A percentile compares a stretch with the other conserved stretches of the same genome.
Conservation (phyloP, 2,329 filamentous ascomycete genomes). For the Myriosclerotinia curreyana region DNA sequence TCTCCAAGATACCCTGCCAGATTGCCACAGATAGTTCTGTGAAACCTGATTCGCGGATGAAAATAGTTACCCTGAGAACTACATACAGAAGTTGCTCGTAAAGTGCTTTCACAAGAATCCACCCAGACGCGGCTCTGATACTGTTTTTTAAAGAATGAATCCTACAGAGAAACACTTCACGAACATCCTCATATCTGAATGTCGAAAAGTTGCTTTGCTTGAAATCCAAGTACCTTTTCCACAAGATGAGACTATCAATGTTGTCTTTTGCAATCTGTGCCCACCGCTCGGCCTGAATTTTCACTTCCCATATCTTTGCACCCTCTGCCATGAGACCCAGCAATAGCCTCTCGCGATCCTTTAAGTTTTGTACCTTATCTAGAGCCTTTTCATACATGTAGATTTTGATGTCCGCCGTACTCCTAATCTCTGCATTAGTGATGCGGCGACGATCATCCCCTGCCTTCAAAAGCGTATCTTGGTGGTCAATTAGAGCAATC, state of each 20-base stretch:
- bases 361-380: slow-evolving; percentile 47
- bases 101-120: slow-evolving; percentile 24
- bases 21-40: slow-evolving; percentile 70
- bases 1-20: slow-evolving; percentile 81
- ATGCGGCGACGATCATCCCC: slow-evolving; percentile 47
- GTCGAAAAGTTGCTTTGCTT: slow-evolving; percentile 63
- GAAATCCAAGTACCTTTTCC: slow-evolving; percentile 71
- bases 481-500: slow-evolving; percentile 75
- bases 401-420: slow-evolving; percentile 75
- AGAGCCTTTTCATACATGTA: slow-evolving; percentile 78
- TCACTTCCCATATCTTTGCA: slow-evolving; percentile 66
- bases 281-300: slow-evolving; percentile 64
- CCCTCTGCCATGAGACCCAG: slow-evolving; percentile 72
- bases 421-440: slow-evolving; percentile 60
- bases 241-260: slow-evolving; percentile 60
- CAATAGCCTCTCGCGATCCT: slow-evolving; percentile 58
- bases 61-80: slow-evolving; percentile 69
- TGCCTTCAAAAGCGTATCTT: slow-evolving; percentile 62
- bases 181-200: slow-evolving; percentile 67
- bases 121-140: slow-evolving; percentile 17
- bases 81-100: slow-evolving; percentile 59
- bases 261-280: slow-evolving; percentile 55
- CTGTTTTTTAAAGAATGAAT: slow-evolving; percentile 47
- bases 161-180: slow-evolving; percentile 57
- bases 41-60: slow-evolving; percentile 75